Evolutionary conservation across 345 rosid genomes (phyloP).

Genomic region (Salix caprea): DNA sequence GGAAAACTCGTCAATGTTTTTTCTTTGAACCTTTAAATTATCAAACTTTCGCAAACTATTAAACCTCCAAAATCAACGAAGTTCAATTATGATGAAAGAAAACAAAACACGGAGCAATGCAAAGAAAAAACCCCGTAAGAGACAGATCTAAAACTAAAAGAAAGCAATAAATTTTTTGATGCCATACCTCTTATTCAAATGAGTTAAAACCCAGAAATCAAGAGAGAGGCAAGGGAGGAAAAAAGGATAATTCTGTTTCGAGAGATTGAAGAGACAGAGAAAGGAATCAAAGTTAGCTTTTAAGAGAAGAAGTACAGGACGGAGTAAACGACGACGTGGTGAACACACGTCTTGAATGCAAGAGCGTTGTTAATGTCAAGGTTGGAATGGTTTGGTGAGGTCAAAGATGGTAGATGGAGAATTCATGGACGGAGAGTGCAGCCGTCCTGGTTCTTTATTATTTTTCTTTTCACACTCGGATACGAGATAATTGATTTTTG

Average conservation of each 20-base stretch:
- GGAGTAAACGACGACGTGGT: slow-evolving; percentile 42
- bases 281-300: slow-evolving; percentile 29
- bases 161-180: neutral
- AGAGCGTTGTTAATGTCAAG: neutral
- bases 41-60: neutral
- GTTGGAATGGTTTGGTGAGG: neutral
- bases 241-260: neutral
- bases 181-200: neutral
- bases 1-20: neutral
- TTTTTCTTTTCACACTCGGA: neutral
- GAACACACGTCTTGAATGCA: slow-evolving; percentile 33
- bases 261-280: slow-evolving; percentile 8
- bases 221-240: neutral
- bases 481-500: neutral
- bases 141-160: neutral
- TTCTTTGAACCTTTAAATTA: neutral
- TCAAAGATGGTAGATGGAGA: neutral
- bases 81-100: neutral
- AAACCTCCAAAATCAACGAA: neutral
- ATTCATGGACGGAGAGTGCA: neutral
- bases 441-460: neutral
- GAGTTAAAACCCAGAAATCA: neutral
- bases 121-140: neutral
- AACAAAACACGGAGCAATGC: neutral
- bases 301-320: neutral